These are phyloP conservation scores for Jasminum sambac DNA, from an alignment of 257 asterid species.

Conservation along the genomic window DNA sequence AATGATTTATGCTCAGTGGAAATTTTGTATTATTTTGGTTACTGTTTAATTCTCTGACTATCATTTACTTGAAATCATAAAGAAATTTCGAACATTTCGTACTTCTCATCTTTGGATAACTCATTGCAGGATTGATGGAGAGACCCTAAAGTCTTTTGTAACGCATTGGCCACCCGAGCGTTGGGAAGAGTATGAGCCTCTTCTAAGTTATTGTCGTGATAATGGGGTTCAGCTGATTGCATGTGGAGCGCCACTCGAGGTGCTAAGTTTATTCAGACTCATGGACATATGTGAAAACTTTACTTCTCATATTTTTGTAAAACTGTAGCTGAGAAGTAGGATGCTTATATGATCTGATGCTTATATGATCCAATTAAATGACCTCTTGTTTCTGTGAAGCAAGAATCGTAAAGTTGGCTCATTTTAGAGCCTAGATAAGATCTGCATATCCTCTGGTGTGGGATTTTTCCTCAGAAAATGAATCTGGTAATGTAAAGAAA, in stretches of 20 bases:
- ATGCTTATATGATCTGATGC: neutral
- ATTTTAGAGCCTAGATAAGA: neutral
- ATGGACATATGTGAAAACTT: neutral
- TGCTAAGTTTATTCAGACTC: constrained; percentile 27
- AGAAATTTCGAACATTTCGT: constrained; percentile 10
- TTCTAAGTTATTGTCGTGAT: constrained; percentile 68
- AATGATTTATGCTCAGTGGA: constrained; percentile 5
- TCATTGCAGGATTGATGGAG: constrained; percentile 72
- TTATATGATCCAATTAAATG: neutral
- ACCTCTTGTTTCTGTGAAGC: neutral
- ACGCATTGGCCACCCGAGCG: constrained; percentile 73
- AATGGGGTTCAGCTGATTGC: constrained; percentile 76
- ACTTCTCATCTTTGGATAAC: constrained; percentile 14
- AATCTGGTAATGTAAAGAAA: neutral
- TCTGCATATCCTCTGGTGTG: neutral
- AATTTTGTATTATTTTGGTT: neutral
- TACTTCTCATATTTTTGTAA: constrained; percentile 8
- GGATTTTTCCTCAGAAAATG: neutral
- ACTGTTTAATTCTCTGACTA: neutral
- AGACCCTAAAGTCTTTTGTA: constrained; percentile 63
- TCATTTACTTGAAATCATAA: neutral
- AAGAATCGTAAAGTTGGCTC: neutral
- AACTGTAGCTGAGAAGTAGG: neutral
- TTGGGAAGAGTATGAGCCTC: constrained; percentile 93
- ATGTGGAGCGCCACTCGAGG: constrained; percentile 91